A percentile compares a stretch with the other conserved stretches of the same genome.
phyloP scores from a whole-genome alignment of 176 grass and related monocot genomes.

The Saccharum spontaneum region DNA sequence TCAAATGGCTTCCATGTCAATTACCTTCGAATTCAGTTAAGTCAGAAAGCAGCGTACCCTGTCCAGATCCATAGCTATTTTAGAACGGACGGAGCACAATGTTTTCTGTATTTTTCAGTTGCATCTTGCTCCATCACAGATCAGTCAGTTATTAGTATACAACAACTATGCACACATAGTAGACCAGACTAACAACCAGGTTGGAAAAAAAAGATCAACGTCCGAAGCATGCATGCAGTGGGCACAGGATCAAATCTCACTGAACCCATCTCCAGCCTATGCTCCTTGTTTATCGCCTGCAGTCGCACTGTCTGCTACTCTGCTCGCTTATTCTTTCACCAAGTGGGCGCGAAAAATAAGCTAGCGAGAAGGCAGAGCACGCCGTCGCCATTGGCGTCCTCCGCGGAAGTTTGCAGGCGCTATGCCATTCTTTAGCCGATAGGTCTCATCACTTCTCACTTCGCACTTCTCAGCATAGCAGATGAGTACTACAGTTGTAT shows the following conservation, averaged over 20 bases:
- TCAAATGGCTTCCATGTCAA: background rate
- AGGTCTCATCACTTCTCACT: background rate
- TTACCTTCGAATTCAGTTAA: background rate
- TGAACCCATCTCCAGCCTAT: background rate
- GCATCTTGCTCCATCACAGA: background rate
- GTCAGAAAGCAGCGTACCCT: background rate
- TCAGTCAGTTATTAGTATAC: background rate
- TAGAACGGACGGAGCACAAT: background rate
- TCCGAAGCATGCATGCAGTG: background rate
- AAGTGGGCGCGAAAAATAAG: constrained; percentile 1
- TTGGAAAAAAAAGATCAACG: background rate
- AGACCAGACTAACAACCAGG: background rate
- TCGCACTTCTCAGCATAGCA: background rate
- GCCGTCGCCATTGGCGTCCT: background rate
- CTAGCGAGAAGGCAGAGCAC: background rate
- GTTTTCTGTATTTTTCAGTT: background rate
- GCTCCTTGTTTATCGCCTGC: background rate
- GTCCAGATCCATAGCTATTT: background rate
- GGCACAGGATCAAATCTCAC: background rate
- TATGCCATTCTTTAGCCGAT: background rate
- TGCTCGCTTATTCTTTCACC: background rate
- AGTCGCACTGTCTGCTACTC: background rate
- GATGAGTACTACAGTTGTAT: background rate
- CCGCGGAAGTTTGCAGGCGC: background rate
- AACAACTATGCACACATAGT: background rate